Evolutionary conservation across 2,329 filamentous ascomycete species (phyloP).

Genomic region (Colletotrichum euphorbiae): DNA sequence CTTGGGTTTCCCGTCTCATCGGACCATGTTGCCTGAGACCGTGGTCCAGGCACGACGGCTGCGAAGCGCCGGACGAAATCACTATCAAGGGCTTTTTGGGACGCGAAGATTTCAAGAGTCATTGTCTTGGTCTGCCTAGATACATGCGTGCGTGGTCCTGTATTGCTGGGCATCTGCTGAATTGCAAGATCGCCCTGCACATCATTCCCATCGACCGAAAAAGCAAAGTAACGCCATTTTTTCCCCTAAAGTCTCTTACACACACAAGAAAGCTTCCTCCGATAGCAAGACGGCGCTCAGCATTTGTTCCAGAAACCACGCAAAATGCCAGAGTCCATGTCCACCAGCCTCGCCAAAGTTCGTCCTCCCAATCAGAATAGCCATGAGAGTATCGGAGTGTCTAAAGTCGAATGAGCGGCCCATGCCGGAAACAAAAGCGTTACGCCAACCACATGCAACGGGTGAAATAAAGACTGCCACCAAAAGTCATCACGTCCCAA

Average conservation of each 20-base stretch:
- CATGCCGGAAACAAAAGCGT: slow-evolving; percentile 23
- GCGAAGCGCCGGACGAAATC: neutral
- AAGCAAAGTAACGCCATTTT: slow-evolving; percentile 32
- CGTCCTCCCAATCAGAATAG: slow-evolving; percentile 34
- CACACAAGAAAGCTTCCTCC: slow-evolving; percentile 33
- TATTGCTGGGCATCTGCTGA: slow-evolving; percentile 13
- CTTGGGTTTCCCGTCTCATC: neutral
- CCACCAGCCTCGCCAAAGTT: slow-evolving; percentile 23
- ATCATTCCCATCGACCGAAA: slow-evolving; percentile 24
- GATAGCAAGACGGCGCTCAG: slow-evolving; percentile 14
- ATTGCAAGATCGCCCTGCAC: slow-evolving; percentile 6
- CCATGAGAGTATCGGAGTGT: slow-evolving; percentile 26
- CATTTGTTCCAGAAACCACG: slow-evolving; percentile 27
- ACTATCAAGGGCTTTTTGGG: neutral
- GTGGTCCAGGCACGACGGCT: neutral
- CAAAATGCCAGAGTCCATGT: slow-evolving; percentile 19
- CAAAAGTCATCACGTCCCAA: slow-evolving; percentile 26
- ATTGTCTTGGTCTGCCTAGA: slow-evolving; percentile 24
- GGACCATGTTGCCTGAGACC: neutral
- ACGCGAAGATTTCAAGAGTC: neutral
- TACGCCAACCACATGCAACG: slow-evolving; percentile 22
- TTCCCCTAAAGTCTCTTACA: slow-evolving; percentile 38
- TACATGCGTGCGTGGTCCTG: slow-evolving; percentile 36
- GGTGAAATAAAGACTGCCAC: slow-evolving; percentile 18
- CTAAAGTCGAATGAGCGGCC: slow-evolving; percentile 1